phyloP scores from a whole-genome alignment of 2,329 filamentous ascomycete genomes.

The Alternaria brassicicola region DNA sequence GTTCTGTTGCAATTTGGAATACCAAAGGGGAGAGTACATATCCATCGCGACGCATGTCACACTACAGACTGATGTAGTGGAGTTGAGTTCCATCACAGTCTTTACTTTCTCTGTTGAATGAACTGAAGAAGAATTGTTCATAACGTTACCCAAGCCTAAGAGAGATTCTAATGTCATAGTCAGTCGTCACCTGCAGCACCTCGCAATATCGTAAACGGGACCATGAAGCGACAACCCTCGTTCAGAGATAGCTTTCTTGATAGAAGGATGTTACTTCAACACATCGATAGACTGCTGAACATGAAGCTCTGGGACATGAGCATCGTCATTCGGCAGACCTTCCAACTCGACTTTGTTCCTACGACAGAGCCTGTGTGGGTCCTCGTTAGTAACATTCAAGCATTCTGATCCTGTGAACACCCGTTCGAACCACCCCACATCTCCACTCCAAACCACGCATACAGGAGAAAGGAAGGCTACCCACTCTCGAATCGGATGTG shows the following conservation, averaged over 20 bases:
- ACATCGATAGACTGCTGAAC: constrained; percentile 71
- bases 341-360: constrained; percentile 60
- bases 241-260: constrained; percentile 73
- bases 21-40: neutral
- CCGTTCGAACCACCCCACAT: neutral
- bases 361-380: constrained; percentile 52
- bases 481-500: constrained; percentile 60
- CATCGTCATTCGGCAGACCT: constrained; percentile 52
- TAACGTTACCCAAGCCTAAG: neutral
- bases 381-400: neutral
- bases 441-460: neutral
- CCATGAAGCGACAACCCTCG: constrained; percentile 77
- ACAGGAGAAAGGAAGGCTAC: neutral
- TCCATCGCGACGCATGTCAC: neutral
- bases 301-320: constrained; percentile 76
- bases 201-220: constrained; percentile 71
- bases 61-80: neutral
- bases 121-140: neutral
- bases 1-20: neutral
- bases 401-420: neutral
- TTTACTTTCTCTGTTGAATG: neutral
- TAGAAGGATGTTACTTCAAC: constrained; percentile 70
- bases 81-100: neutral
- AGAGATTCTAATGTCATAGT: neutral
- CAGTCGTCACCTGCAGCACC: neutral